Evolutionary conservation across 1,139 yeast species (phyloP), one percentile per base, ranked within the genome.

Genomic region (Ashbya aceris): DNA sequence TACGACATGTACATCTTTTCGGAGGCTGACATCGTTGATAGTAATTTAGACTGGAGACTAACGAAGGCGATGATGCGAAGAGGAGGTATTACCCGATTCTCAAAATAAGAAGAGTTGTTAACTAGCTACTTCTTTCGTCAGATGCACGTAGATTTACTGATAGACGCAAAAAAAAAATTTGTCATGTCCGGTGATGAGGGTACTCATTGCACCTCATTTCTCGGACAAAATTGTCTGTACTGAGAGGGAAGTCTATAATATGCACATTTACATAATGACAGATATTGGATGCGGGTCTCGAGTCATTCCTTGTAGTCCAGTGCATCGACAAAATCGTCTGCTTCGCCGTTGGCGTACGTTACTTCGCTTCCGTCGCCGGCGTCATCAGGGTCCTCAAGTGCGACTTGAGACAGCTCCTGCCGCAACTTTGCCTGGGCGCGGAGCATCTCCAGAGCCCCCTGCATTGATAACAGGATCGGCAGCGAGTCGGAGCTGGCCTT

Each of bases 1-100:
- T 89, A 89, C 47, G 94, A 81, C 55, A 89, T 84, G 72, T 80
- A 87, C 68, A 80, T 71, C 68, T 86, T 87, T 14, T 53, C 50
- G 35, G 36, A 41, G 17, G 41, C 46, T 9, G 45, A 40, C 50
- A 48, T 52, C 10, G 23, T 40, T 33, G 10, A 27, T 12, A 9
- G 39, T 23, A 35, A 34, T 40, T 20, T 17, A 32, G 27, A 29
- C 34, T 31, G 12, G 20, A 11, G 13, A 31, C 34, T 31, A 9
- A 17, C 3, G 23, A 17, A 17, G 23, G 23, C 23, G 23, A 17
- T 4, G 23, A 17, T 17, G 23, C 23, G 23, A 17, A 17, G 23
- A 17, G 23, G 23, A 17, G 23, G 23, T 17, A 17, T 17, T 17
- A 17, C 23, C 23, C 23, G 23, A 17, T 17, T 17, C 23, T 17